phyloP scores from a whole-genome alignment of 169 alveolate genomes.

The Plasmodium vivax region DNA sequence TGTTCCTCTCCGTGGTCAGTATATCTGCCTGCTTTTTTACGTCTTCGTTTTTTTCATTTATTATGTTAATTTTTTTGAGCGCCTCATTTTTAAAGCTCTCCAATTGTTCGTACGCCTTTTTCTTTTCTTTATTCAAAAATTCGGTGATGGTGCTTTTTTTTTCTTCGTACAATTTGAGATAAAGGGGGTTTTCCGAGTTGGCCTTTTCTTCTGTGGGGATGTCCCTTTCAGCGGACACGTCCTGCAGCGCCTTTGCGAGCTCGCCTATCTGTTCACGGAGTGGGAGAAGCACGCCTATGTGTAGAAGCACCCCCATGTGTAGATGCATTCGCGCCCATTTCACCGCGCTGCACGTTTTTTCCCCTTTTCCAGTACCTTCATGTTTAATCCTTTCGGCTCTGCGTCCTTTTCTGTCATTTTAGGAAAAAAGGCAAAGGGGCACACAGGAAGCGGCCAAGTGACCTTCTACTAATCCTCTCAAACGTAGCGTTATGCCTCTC shows the following conservation, averaged over 20 bases:
- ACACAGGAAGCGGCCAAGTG: not conserved
- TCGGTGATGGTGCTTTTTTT: constrained; percentile 8
- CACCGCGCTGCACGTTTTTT: not conserved
- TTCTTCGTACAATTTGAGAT: constrained; percentile 24
- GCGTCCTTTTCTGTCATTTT: constrained; percentile 13
- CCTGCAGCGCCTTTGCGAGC: not conserved
- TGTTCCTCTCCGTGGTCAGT: constrained; percentile 18
- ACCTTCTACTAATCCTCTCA: not conserved
- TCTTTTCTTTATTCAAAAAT: constrained; percentile 36
- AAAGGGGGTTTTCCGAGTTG: not conserved
- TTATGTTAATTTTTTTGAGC: constrained; percentile 26
- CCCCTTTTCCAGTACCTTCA: constrained; percentile 3
- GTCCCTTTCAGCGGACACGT: not conserved
- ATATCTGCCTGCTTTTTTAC: constrained; percentile 39
- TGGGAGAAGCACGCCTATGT: not conserved
- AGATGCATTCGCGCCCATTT: not conserved
- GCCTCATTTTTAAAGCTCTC: constrained; percentile 17
- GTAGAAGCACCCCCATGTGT: not conserved
- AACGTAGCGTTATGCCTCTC: not conserved
- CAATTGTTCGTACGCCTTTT: constrained; percentile 7
- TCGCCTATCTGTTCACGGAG: constrained; percentile 46
- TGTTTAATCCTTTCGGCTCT: constrained; percentile 8
- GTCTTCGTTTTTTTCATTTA: constrained; percentile 65
- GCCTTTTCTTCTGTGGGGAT: constrained; percentile 3
- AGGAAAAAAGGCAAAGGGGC: not conserved